Evolutionary conservation across 805 yeast genomes (phyloP).

Genomic region (Lachancea quebecensis): DNA sequence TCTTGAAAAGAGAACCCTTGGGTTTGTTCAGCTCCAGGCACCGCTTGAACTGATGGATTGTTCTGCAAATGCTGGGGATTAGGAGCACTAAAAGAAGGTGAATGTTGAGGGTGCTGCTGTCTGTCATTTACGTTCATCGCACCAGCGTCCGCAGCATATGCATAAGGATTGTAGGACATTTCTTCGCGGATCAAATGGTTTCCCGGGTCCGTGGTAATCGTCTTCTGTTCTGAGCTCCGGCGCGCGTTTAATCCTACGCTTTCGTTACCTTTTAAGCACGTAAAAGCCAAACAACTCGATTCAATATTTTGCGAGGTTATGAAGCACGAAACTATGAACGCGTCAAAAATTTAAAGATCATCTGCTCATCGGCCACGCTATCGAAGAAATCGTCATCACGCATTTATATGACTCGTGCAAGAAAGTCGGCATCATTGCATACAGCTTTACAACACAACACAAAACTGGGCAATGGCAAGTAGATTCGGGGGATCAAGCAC

Average conservation of each 20-base stretch:
- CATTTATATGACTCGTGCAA: no score
- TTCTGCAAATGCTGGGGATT: conserved; percentile 12
- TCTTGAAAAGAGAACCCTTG: conserved; percentile 53
- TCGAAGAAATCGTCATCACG: no score
- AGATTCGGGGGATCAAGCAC: conserved; percentile 43
- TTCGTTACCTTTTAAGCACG: no score
- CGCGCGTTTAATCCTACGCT: no score
- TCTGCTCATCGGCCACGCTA: neutral
- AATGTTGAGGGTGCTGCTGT: neutral
- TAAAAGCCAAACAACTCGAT: no score
- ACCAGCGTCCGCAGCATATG: conserved; percentile 23
- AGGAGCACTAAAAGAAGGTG: conserved; percentile 15
- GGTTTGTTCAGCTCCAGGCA: conserved; percentile 7
- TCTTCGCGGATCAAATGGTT: no score
- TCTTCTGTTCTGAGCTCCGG: no score
- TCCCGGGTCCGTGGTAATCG: no score
- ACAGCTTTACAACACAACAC: neutral
- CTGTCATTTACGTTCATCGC: conserved; percentile 15
- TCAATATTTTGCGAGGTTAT: neutral
- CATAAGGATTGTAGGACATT: conserved; percentile 47
- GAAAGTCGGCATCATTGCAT: no score
- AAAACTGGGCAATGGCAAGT: conserved; percentile 7
- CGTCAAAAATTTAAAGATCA: neutral
- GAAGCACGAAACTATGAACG: neutral
- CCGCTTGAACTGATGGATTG: neutral